Evolutionary conservation across 306 rosid genomes (phyloP).

Genomic region (Pyrus pyrifolia): DNA sequence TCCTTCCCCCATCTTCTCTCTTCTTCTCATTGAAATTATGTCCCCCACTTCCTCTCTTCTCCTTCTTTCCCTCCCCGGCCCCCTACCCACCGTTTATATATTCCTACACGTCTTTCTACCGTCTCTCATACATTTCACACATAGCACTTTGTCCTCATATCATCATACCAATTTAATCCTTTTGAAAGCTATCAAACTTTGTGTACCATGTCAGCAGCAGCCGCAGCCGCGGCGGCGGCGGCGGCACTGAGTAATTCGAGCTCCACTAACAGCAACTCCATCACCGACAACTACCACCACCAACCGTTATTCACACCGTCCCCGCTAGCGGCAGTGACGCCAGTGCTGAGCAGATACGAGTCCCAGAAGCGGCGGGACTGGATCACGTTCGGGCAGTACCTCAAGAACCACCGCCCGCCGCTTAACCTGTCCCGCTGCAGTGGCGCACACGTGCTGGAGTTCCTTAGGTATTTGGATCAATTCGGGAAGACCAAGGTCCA

Average conservation of each 20-base stretch:
- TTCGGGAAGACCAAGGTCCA: conserved; percentile 88
- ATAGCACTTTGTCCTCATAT: neutral
- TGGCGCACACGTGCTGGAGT: conserved; percentile 71
- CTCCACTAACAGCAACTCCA: conserved; percentile 12
- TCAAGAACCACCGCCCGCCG: conserved; percentile 82
- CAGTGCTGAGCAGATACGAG: conserved; percentile 56
- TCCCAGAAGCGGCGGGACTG: conserved; percentile 85
- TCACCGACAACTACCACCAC: neutral
- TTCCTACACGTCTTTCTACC: neutral
- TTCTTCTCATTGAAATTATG: neutral
- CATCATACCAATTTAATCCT: neutral
- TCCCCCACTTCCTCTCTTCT: neutral
- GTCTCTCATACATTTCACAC: neutral
- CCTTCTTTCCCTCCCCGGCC: neutral
- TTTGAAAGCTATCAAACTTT: neutral
- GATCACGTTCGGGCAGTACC: conserved; percentile 88
- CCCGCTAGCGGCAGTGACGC: neutral
- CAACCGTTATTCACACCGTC: neutral
- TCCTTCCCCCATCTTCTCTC: neutral
- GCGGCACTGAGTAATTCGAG: conserved; percentile 4
- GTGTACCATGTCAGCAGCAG: conserved; percentile 29
- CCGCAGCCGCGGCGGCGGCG: conserved; percentile 15
- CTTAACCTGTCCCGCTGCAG: conserved; percentile 61
- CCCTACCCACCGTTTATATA: conserved; percentile 6
- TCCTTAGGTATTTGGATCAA: conserved; percentile 71